Evolutionary conservation across 1,284 basidiomycete genomes (phyloP), one percentile per base, ranked within the genome.

Genomic region (Porogramme epimiltina): DNA sequence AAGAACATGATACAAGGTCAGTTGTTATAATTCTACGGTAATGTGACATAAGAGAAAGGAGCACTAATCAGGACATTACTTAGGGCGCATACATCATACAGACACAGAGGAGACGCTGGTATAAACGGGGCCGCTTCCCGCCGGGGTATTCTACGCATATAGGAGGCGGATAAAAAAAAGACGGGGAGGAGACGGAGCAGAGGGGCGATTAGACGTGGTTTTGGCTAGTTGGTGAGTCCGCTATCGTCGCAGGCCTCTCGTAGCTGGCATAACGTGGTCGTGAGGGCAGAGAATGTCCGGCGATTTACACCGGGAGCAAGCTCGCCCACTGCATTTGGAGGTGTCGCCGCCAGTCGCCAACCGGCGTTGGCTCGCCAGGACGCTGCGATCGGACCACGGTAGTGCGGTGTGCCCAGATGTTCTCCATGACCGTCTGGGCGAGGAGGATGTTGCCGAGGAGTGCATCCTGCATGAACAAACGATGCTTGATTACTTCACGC

Each of bases 321-420:
- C 77, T 79, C 46, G 79, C 69, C 51, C 76, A 75, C 45, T 74
- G 73, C 56, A 84, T 80, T 55, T 71, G 73, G 66, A 85, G 74
- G 34, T 77, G 75, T 47, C 85, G 80, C 37, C 84, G 79, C 77
- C 89, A 80, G 66, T 88, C 85, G 47, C 84, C 74, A 28, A 76
- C 19, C 9, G 16, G 9, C 20, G 49, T 41, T 19, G 66, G 39
- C 71, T 74, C 37, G 77, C 76, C 52, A 5, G 34, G 34, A 75
- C 57, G 50, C 51, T 54, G 28, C 49, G 43, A 24, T 37, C 54
- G 50, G 34, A 42, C 18, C 31, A 49, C 19, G 42, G 19, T 15
- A 25, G 49, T 80, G 40, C 87, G 78, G 54, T 79, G 79, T 53
- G 79, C 76, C 87, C 87, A 90, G 3, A 89, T 77, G 42, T 58